Base-by-base conservation (phyloP, 768 basidiomycete genomes). In the Mycena kentingensis region DNA sequence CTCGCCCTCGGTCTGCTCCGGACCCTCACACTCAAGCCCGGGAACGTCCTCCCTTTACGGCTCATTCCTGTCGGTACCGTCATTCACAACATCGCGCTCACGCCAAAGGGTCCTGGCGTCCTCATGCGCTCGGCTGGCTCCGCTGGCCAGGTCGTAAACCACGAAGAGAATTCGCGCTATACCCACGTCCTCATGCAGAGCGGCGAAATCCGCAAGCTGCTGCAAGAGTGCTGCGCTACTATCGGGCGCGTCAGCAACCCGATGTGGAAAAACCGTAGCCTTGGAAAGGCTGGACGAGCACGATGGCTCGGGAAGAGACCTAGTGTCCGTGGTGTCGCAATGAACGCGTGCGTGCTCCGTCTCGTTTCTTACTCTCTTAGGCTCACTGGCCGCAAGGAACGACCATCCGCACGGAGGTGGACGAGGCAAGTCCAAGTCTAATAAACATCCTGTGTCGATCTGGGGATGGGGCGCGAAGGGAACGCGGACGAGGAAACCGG, bases 381-480 rank as follows among this genome's bases (percentile, higher is more conserved):
- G 25, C 38, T 46, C 29, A 59, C 38, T 29, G 31, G 22, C n/a
- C 26, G 22, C 46, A 8, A 93, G 91, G 39, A 81, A 79, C 49
- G 93, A 94, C 70, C 93, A 95, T 71, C 94, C 96, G 55, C 94
- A 97, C 67, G 95, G 95, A 71, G 95, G 96, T 76, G 96, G 96
- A 70, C 88, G 96, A 73, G 96, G 96, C 61, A 98, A 96, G 71
- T 91, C 89, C 54, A 98, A 99, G 79, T 92, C 91, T 52, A 86
- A 95, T 82, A 96, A 92, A 66, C 87, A 94, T 67, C 93, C 95
- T 2, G 85, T 90, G 24, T 93, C 91, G 11, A 83, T 90, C 47
- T 97, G 88, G 87, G 94, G 93, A 50, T 93, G 90, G 89, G 79
- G 88, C 52, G 89, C 92, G 13, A 93, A 93, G 76, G 94, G 94